Percentiles rank a stretch among this genome's conserved stretches.
Conservation (phyloP, 169 alveolate species). For the Cystoisospora suis region DNA sequence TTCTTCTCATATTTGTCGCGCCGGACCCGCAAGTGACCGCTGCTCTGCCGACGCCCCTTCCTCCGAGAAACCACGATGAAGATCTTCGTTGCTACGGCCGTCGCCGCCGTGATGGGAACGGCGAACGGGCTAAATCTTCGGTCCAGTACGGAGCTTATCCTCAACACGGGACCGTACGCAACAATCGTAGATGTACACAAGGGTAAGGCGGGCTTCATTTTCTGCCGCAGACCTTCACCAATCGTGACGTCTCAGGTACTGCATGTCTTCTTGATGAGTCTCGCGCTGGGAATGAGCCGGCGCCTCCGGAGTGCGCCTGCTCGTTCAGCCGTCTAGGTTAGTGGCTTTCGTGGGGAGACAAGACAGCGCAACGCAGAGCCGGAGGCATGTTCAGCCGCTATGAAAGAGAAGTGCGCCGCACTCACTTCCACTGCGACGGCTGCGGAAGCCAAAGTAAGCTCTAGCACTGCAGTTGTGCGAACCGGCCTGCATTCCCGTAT, state of each 20-base stretch:
- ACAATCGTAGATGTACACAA: slow-evolving; percentile 23
- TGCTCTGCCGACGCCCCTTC: neutral
- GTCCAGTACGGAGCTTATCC: neutral
- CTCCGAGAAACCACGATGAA: neutral
- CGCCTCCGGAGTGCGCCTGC: slow-evolving; percentile 27
- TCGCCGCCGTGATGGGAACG: neutral
- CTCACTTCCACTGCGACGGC: neutral
- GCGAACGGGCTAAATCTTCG: neutral
- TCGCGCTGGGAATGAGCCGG: neutral
- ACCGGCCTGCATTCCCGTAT: neutral
- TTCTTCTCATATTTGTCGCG: neutral
- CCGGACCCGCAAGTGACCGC: neutral
- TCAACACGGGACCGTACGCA: slow-evolving; percentile 13
- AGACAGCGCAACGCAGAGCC: too few species aligned
- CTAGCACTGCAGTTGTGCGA: neutral
- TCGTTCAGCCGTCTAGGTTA: slow-evolving; percentile 4
- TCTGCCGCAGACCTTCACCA: neutral
- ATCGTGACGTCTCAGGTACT: neutral
- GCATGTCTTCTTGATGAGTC: slow-evolving; percentile 32
- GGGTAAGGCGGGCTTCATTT: neutral
- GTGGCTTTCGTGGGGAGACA: too few species aligned
- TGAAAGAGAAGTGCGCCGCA: slow-evolving; percentile 36
- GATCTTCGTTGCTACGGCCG: neutral
- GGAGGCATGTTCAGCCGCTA: neutral
- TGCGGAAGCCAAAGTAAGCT: neutral